Conservation (phyloP, 305 asterid genomes). For the Ajuga reptans region DNA sequence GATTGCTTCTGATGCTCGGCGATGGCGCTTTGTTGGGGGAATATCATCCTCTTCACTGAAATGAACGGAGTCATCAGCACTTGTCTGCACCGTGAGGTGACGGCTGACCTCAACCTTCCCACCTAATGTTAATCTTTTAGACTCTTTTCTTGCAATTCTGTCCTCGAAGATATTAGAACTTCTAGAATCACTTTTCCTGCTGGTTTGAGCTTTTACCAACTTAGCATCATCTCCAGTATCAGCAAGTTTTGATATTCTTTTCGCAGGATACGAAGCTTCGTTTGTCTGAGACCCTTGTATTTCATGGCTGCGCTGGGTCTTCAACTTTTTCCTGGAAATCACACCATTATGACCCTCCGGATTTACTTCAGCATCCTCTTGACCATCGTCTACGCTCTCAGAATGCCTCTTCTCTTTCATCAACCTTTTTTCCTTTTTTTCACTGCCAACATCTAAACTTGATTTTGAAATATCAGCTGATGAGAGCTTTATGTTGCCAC, state of each 20-base stretch:
- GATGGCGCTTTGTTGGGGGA: slow-evolving; percentile 60
- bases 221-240: slow-evolving; percentile 35
- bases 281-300: slow-evolving; percentile 26
- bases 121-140: slow-evolving; percentile 30
- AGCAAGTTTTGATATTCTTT: slow-evolving; percentile 31
- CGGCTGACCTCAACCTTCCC: slow-evolving; percentile 36
- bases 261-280: slow-evolving; percentile 34
- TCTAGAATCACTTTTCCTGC: slow-evolving; percentile 30
- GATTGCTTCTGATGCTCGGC: slow-evolving; percentile 37
- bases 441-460: slow-evolving; percentile 26
- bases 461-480: slow-evolving; percentile 29
- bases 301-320: slow-evolving; percentile 36
- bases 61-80: slow-evolving; percentile 29
- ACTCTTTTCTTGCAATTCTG: slow-evolving; percentile 27
- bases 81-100: slow-evolving; percentile 25
- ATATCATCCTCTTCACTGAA: slow-evolving; percentile 52
- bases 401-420: slow-evolving; percentile 33
- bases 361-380: slow-evolving; percentile 26
- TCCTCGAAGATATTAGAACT: slow-evolving; percentile 30
- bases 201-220: slow-evolving; percentile 25
- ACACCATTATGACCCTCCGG: slow-evolving; percentile 28
- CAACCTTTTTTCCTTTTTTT: slow-evolving; percentile 32
- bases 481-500: slow-evolving; percentile 31
- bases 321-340: slow-evolving; percentile 36
- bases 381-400: slow-evolving; percentile 29